Base-by-base conservation (phyloP, 805 yeast species). In the Wickerhamiella siamensis region DNA sequence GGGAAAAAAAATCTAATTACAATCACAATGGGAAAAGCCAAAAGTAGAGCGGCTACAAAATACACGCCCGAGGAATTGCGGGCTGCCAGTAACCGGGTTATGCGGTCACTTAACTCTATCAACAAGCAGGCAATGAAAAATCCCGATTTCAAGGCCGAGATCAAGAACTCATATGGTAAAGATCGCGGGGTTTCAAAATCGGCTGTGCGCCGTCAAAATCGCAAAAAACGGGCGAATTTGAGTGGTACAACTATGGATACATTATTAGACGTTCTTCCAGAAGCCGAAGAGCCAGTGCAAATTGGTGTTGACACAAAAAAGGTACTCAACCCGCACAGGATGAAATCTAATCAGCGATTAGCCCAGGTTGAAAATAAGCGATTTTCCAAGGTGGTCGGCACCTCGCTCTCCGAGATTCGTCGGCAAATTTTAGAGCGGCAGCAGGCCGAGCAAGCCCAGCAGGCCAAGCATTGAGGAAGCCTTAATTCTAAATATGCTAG, bases 51-150 rank as follows among this genome's bases (percentile, higher is more conserved):
- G 29, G 29, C 29, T 8, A 24, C 29, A 8, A 24, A 24, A 27
- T 53, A 53, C 44, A 43, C 51, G 22, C 38, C 38, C n/a, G 52
- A 49, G 35, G 57, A 51, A 42, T 41, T 53, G 41, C 42, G 42
- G 5, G 40, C 42, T 3, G 57, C 57, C 18, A 51, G 56, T 43
- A 38, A 46, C 15, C 40, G 39, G 27, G 52, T 52, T n/a, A 50
- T 53, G 57, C 47, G 46, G 31, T 49, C 52, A 15, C 46, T 53
- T 27, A 51, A 50, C 33, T 10, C 32, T 22, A 41, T 50, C 36
- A 48, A 49, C 27, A 15, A 42, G 18, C 33, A 37, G 26, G 38
- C 48, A 12, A 20, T 34, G 33, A 40, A 40, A 22, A 17, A 24
- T 16, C 17, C 26, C 2, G 4, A 32, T 4, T 43, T 43, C 36